Evolutionary conservation across 164 flowering plant species (phyloP), one percentile per base, ranked within the genome.

Genomic region (Magnolia kwangsiensis): DNA sequence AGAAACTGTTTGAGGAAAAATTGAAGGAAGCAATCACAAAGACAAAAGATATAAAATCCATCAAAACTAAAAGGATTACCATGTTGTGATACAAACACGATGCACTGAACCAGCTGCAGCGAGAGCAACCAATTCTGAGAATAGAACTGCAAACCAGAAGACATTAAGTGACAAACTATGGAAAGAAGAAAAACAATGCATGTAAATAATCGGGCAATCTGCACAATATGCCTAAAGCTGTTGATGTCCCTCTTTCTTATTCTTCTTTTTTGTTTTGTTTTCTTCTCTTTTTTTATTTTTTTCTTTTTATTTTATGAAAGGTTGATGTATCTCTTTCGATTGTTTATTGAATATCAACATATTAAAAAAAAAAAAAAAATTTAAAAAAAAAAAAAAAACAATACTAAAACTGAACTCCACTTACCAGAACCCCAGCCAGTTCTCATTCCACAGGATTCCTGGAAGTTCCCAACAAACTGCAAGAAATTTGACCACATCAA

Each of bases 351-450:
- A 37, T 37, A 3, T 37, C 45, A 37, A 37, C 45, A 37, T 3
- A 37, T 37, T 37, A 37, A 4, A 37, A 37, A 27, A 4, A 6
- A n/a, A 71, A 70, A 1, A 24, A 24, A 24, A 24, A 24, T 24
- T 24, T 24, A 1, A 24, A 24, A 24, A 24, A 24, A 24, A 5
- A 63, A 63, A 73, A 63, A 14, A 21, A 20, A 50, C 4, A 31
- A 19, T 8, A 37, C 18, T 7, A 50, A 24, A 29, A 23, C 59
- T 67, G 19, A 10, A 72, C 21, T 66, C 19, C 31, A 83, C 91
- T 83, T 79, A 95, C 98, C 97, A 78, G 98, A 89, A 81, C 98
- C 98, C 98, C 98, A 95, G 0, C 98, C 98, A 78, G 93, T 95
- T 79, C 71, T 89, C 72, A 82, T 75, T 71, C 98, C 98, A 85